Evolutionary conservation across 164 flowering plant species (phyloP).

Genomic region (Taxillus chinensis): DNA sequence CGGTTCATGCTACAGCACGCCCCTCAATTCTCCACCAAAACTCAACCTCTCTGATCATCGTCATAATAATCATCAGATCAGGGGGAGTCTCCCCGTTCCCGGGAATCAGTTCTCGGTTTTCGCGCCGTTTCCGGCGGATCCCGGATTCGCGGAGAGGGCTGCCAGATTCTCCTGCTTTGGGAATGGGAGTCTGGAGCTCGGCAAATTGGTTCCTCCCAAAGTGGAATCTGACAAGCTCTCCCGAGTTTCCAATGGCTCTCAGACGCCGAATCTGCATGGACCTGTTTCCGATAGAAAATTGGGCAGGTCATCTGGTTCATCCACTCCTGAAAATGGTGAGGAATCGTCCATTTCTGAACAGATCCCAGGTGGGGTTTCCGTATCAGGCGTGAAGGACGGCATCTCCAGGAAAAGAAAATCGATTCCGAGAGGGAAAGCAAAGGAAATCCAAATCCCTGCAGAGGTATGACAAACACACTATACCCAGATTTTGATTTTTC

Average conservation of each 20-base stretch:
- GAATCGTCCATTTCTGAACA: background rate
- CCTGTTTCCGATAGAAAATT: background rate
- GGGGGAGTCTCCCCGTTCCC: background rate
- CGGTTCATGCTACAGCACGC: background rate
- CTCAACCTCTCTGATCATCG: background rate
- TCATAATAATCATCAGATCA: background rate
- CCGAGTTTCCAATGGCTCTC: background rate
- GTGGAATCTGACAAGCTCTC: background rate
- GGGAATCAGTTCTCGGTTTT: background rate
- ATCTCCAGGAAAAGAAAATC: background rate
- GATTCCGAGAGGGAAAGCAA: background rate
- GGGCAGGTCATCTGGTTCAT: background rate
- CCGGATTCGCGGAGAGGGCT: background rate
- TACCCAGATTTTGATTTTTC: too few species aligned
- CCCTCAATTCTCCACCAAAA: background rate
- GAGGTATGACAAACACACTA: background rate
- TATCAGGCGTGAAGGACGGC: background rate
- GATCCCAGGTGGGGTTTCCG: background rate
- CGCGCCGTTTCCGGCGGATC: background rate
- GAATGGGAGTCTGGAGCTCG: background rate
- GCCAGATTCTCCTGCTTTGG: slow-evolving; percentile 1
- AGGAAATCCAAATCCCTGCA: background rate
- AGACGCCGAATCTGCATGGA: background rate
- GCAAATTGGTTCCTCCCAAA: background rate
- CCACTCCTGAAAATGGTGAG: background rate